Percentiles rank a stretch among this genome's conserved stretches.
These are phyloP conservation scores for Tilletia indica DNA, from an alignment of 1,284 basidiomycete species.

Conservation along the genomic window DNA sequence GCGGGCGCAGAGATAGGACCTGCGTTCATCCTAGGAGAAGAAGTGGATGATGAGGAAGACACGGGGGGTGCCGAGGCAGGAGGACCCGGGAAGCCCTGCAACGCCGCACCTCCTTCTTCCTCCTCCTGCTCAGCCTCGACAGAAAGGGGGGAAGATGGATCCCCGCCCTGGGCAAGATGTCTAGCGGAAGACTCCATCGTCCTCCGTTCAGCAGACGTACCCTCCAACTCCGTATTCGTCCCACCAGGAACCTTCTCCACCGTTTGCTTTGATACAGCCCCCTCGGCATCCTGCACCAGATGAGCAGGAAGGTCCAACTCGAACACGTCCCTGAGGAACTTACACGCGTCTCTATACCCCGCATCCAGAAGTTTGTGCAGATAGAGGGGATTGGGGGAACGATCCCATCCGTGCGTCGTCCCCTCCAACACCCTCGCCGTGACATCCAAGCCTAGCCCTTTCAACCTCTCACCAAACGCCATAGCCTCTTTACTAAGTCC, in stretches of 20 bases:
- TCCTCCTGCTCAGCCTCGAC: too few species aligned
- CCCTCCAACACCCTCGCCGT: background rate
- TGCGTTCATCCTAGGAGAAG: too few species aligned
- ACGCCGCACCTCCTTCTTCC: too few species aligned
- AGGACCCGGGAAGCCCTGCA: too few species aligned
- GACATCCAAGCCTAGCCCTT: background rate
- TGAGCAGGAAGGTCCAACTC: background rate
- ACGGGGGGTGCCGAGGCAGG: too few species aligned
- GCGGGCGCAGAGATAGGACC: too few species aligned
- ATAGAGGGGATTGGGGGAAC: background rate
- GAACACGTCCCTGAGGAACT: background rate
- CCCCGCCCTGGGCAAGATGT: background rate
- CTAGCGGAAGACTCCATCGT: background rate
- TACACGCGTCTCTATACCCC: background rate
- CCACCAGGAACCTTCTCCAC: background rate
- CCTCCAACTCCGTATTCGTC: background rate
- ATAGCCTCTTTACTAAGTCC: background rate
- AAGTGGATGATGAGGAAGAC: too few species aligned
- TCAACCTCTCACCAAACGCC: background rate
- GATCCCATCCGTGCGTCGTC: slow-evolving; percentile 8
- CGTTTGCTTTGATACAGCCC: background rate
- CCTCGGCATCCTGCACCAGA: background rate
- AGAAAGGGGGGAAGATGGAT: background rate
- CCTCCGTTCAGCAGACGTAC: background rate
- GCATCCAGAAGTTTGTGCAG: background rate